Evolutionary conservation across 371 early-diverging fungal genomes (phyloP).

Genomic region (Phascolomyces articulosus): DNA sequence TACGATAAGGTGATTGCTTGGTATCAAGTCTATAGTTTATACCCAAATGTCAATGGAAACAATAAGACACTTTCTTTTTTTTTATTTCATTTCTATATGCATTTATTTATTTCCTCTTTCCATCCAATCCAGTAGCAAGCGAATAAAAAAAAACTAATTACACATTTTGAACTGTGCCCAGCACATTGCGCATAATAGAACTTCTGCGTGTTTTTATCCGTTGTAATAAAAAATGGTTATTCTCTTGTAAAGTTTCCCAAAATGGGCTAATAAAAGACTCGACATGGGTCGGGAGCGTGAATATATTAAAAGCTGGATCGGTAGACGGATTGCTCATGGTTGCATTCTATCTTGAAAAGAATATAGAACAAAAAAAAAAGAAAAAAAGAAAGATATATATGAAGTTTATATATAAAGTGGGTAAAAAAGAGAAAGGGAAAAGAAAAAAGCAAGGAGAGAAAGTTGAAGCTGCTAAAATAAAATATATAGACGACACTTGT

Average conservation of each 20-base stretch:
- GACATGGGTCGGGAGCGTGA: slow-evolving; percentile 9
- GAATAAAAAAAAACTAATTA: slow-evolving; percentile 25
- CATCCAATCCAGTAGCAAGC: background rate
- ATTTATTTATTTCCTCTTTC: background rate
- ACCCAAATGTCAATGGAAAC: background rate
- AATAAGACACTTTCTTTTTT: too few relatives aligned
- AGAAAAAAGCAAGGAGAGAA: too few relatives aligned
- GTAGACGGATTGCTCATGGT: slow-evolving; percentile 4
- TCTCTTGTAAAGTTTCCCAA: slow-evolving; percentile 66
- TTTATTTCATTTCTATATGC: too few relatives aligned
- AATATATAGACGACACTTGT: too few relatives aligned
- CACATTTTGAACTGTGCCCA: slow-evolving; percentile 86
- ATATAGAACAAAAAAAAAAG: background rate
- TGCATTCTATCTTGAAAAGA: slow-evolving; percentile 1
- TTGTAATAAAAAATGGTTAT: slow-evolving; percentile 70
- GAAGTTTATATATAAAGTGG: too few relatives aligned
- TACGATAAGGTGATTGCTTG: slow-evolving; percentile 92
- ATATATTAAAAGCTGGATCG: slow-evolving; percentile 10
- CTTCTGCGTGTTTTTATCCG: slow-evolving; percentile 65
- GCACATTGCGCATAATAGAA: slow-evolving; percentile 66
- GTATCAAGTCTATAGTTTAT: slow-evolving; percentile 86
- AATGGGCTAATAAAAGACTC: slow-evolving; percentile 37
- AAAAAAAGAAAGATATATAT: too few relatives aligned
- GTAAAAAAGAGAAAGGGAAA: too few relatives aligned
- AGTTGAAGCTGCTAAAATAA: too few relatives aligned